phyloP scores from a whole-genome alignment of 1,284 basidiomycete species.

The Sparassis latifolia region DNA sequence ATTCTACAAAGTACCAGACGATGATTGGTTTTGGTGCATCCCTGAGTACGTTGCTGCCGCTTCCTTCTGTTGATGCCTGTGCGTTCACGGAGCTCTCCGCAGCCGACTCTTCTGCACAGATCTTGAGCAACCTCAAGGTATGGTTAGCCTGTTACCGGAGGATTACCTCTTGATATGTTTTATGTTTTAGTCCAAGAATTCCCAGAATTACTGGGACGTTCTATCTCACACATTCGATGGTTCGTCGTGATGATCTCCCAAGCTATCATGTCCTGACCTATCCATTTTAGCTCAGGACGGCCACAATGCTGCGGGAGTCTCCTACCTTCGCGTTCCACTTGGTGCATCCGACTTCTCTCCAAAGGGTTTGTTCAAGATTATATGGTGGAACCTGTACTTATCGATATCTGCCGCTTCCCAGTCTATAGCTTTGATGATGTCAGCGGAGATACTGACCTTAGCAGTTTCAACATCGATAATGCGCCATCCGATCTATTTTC shows the following conservation, averaged over 20 bases:
- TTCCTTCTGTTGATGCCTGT: neutral
- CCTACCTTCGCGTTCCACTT: conserved; percentile 43
- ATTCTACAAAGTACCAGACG: conserved; percentile 34
- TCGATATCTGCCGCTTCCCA: conserved; percentile 10
- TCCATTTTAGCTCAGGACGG: conserved; percentile 35
- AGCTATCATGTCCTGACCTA: neutral
- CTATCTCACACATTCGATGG: conserved; percentile 41
- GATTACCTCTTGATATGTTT: neutral
- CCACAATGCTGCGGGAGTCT: conserved; percentile 38
- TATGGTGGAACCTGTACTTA: no score
- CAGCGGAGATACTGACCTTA: conserved; percentile 35
- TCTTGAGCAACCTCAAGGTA: conserved; percentile 44
- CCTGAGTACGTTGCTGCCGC: conserved; percentile 31
- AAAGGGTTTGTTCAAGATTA: conserved; percentile 9
- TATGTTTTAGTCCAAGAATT: conserved; percentile 32
- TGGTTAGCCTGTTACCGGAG: neutral
- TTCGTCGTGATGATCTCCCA: conserved; percentile 14
- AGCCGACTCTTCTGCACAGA: conserved; percentile 45
- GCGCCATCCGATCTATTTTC: conserved; percentile 41
- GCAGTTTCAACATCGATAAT: conserved; percentile 35
- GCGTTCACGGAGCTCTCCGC: neutral
- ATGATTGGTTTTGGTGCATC: conserved; percentile 43
- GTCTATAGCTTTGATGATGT: conserved; percentile 44
- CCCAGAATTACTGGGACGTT: conserved; percentile 37
- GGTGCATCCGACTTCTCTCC: conserved; percentile 44